These are phyloP conservation scores for Tolypocladium paradoxum DNA, from an alignment of 2,329 filamentous ascomycete genomes.

Conservation along the genomic window DNA sequence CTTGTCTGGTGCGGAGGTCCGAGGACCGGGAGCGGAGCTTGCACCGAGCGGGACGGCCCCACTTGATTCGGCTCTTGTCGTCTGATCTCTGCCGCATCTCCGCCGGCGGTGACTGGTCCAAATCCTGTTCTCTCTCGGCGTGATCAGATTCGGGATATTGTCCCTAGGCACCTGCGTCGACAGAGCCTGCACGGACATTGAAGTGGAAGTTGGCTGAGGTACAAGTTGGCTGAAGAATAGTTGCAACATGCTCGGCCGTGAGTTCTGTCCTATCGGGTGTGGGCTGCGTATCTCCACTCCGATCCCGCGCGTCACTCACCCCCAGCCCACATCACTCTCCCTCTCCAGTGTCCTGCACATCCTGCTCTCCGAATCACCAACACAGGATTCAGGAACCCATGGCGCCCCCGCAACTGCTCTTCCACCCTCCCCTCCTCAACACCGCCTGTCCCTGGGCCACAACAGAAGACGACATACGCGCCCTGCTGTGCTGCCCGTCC, in stretches of 20 bases:
- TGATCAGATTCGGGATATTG: neutral
- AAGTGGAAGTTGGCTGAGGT: no score
- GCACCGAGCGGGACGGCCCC: neutral
- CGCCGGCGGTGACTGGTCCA: neutral
- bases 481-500: slow-evolving; percentile 47
- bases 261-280: no score
- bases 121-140: neutral
- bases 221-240: no score
- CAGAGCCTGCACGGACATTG: no score
- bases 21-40: neutral
- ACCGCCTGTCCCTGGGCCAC: slow-evolving; percentile 70
- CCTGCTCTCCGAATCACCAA: no score
- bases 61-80: neutral
- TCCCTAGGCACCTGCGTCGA: neutral
- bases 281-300: no score
- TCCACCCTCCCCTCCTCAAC: slow-evolving; percentile 60
- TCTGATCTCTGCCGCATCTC: neutral
- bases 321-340: no score
- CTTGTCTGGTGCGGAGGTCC: neutral
- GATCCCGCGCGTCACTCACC: no score
- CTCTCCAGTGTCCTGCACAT: no score
- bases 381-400: no score
- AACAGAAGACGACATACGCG: slow-evolving; percentile 46
- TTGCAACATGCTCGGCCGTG: no score
- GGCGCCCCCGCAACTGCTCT: slow-evolving; percentile 24